Percentiles rank a stretch among this genome's conserved stretches.
Conservation (phyloP, 352 stramenopile genomes). For the Phytophthora pinifolia region DNA sequence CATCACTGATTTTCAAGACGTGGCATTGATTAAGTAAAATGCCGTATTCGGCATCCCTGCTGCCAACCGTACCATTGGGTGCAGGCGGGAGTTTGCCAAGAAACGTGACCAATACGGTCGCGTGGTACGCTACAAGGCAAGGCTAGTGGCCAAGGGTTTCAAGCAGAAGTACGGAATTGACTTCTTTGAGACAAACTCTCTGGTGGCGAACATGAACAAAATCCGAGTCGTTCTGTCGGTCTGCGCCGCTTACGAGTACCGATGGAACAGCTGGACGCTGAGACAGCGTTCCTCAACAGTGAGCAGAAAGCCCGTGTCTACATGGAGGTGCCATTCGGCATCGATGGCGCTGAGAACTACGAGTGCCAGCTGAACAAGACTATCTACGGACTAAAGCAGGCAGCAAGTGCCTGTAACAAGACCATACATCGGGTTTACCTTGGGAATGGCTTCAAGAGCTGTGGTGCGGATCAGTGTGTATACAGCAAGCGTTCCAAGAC, state of each 20-base stretch:
- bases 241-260: slow-evolving; percentile 5
- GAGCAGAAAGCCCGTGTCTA: slow-evolving; percentile 5
- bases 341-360: not conserved
- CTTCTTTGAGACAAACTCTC: slow-evolving; percentile 27
- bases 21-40: no score
- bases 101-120: slow-evolving; percentile 36
- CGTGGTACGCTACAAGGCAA: slow-evolving; percentile 34
- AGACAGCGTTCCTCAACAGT: slow-evolving; percentile 38
- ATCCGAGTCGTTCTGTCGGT: slow-evolving; percentile 27
- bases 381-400: no score
- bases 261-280: slow-evolving; percentile 36
- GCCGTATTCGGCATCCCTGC: no score
- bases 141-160: slow-evolving; percentile 36
- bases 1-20: no score
- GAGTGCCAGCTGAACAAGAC: no score
- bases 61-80: slow-evolving; percentile 23
- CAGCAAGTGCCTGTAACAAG: no score
- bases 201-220: slow-evolving; percentile 36
- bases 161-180: slow-evolving; percentile 32
- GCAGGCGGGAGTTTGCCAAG: slow-evolving; percentile 37
- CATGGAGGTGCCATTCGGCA: slow-evolving; percentile 8
- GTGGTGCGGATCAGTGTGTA: no score
- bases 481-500: no score
- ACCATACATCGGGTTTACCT: no score
- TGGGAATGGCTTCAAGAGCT: no score